phyloP scores from a whole-genome alignment of 441 rosid genomes.

The Arabidopsis hybrid region DNA sequence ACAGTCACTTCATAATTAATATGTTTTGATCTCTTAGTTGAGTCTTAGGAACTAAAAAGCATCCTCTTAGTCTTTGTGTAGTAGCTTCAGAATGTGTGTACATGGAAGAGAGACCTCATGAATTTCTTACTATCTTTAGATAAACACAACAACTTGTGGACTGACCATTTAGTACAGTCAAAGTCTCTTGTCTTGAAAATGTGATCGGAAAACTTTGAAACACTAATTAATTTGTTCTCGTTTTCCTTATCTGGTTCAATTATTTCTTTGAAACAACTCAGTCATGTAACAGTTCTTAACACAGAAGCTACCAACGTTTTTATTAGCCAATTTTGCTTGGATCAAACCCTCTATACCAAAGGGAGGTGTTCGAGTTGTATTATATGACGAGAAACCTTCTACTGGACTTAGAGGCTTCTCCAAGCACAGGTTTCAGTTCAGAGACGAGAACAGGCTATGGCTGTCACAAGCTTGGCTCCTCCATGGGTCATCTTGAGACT shows the following conservation, averaged over 20 bases:
- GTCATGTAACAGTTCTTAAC: too few relatives aligned
- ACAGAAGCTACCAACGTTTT: too few relatives aligned
- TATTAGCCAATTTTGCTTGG: not conserved
- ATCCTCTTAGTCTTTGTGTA: slow-evolving; percentile 4
- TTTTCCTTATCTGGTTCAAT: too few relatives aligned
- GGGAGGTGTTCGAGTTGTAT: not conserved
- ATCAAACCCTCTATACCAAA: not conserved
- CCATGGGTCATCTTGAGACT: slow-evolving; percentile 54
- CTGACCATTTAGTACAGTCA: slow-evolving; percentile 3
- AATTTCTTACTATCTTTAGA: not conserved
- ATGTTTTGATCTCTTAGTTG: slow-evolving; percentile 21
- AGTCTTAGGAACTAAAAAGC: slow-evolving; percentile 18
- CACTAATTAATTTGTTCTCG: not conserved
- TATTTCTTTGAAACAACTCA: too few relatives aligned
- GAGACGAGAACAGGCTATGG: slow-evolving; percentile 48
- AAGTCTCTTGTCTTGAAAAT: too few relatives aligned
- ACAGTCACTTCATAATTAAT: not conserved
- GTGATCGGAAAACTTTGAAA: not conserved
- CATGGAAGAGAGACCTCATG: slow-evolving; percentile 17
- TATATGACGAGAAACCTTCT: slow-evolving; percentile 16
- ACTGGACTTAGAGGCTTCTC: not conserved
- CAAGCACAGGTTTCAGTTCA: not conserved
- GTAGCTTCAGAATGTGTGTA: slow-evolving; percentile 22
- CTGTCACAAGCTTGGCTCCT: slow-evolving; percentile 42
- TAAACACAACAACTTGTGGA: slow-evolving; percentile 5